Base-by-base conservation (phyloP, 2,329 filamentous ascomycete species). In the Arthrobotrys megalospora region DNA sequence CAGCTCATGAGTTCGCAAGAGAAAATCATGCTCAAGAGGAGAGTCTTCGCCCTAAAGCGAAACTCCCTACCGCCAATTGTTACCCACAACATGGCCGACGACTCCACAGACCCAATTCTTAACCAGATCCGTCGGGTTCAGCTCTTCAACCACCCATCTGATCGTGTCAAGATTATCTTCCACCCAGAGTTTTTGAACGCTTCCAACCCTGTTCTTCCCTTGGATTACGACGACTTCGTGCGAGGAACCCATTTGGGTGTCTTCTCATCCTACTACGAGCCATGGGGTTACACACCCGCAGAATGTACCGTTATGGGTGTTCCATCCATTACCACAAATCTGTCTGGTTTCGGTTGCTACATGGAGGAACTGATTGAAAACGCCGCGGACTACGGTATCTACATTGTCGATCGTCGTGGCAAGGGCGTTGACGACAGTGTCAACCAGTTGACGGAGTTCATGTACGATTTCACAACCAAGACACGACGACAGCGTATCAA, bases 311-410 rank as follows among this genome's bases (percentile, higher is more conserved):
- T 98, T 80, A 98, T 98, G 96, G 96, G 96, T 82, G 94, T 99
- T 47, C 96, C 96, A 50, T 97, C 93, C 85, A 97, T 99, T 85
- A 98, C 96, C 10, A 98, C 95, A 32, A 99, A 99, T 85, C 87
- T 99, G 52, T 98, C 96, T 6, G 96, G 96, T 19, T 99, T 99
- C 83, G 96, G 96, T 62, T 98, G 96, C 86, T 98, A 99, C 85
- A 99, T 99, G 96, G 96, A 99, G 85, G 96, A 98, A 85, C 86
- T 98, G 81, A 98, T 99, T 81, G 95, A 98, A 86, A 98, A 98
- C 85, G 96, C 95, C 47, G 92, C 92, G 80, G 96, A 99, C 85
- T 98, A 99, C 83, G 96, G 96, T 81, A 98, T 99, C 85, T 98
- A 98, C 87, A 98, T 99, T 84, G 94, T 99, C 53, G 96, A 99